Percentiles rank a stretch among this genome's conserved stretches.
These are phyloP conservation scores for Ustilago trichophora DNA, from an alignment of 1,284 basidiomycete genomes.

Conservation along the genomic window DNA sequence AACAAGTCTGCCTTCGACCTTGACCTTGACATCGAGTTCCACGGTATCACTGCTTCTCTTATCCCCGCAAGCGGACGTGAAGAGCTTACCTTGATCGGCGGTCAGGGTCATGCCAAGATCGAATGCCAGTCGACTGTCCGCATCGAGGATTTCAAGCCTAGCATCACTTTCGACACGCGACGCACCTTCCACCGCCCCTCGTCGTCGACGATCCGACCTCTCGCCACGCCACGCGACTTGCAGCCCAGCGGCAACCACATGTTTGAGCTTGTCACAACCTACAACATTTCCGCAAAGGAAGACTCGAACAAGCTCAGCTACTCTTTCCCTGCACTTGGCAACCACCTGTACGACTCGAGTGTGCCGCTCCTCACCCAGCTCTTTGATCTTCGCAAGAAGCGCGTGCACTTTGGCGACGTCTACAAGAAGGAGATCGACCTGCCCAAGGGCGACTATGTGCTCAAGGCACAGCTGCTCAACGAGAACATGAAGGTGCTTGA, in stretches of 20 bases:
- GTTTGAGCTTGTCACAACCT: slow-evolving; percentile 65
- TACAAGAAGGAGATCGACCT: slow-evolving; percentile 65
- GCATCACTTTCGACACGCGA: slow-evolving; percentile 62
- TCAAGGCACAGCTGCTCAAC: slow-evolving; percentile 62
- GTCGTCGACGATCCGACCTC: slow-evolving; percentile 51
- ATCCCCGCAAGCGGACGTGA: slow-evolving; percentile 52
- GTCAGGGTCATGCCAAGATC: slow-evolving; percentile 61
- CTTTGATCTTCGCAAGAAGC: slow-evolving; percentile 60
- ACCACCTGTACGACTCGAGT: slow-evolving; percentile 65
- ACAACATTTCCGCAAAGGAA: slow-evolving; percentile 60
- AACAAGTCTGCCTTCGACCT: slow-evolving; percentile 62
- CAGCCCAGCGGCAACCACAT: slow-evolving; percentile 62
- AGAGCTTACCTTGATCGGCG: slow-evolving; percentile 61
- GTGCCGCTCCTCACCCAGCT: slow-evolving; percentile 64
- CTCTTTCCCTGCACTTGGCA: slow-evolving; percentile 56
- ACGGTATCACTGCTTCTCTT: slow-evolving; percentile 58
- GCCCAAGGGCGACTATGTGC: slow-evolving; percentile 64
- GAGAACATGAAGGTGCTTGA: slow-evolving; percentile 60
- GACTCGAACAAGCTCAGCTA: slow-evolving; percentile 55
- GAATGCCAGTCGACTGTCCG: slow-evolving; percentile 59
- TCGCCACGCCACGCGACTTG: slow-evolving; percentile 59
- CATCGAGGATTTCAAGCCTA: slow-evolving; percentile 62
- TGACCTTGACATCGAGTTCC: slow-evolving; percentile 65
- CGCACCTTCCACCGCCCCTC: slow-evolving; percentile 61
- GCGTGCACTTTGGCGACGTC: slow-evolving; percentile 64